Percentiles rank a stretch among this genome's conserved stretches.
phyloP scores from a whole-genome alignment of 2,329 filamentous ascomycete genomes.

The Nigrospora oryzae region DNA sequence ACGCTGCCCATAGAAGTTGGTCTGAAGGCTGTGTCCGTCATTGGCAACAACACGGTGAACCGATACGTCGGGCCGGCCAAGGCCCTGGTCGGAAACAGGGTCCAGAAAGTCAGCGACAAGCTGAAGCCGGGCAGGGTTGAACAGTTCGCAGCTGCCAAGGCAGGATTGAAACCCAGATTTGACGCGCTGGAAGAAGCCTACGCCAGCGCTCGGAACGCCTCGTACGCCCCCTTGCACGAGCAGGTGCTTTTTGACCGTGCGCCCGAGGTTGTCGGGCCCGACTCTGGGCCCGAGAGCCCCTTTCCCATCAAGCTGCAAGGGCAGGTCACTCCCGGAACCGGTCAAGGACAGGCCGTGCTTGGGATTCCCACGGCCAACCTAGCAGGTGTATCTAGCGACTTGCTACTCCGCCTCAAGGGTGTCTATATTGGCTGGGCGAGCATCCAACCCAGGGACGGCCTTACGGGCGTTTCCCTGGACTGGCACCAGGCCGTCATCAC shows the following conservation, averaged over 20 bases:
- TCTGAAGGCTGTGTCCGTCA: slow-evolving; percentile 44
- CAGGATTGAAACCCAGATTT: slow-evolving; percentile 21
- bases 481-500: slow-evolving; percentile 56
- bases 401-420: slow-evolving; percentile 46
- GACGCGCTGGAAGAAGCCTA: slow-evolving; percentile 26
- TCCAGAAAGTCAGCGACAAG: slow-evolving; percentile 25
- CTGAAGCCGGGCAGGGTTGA: slow-evolving; percentile 24
- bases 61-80: slow-evolving; percentile 33
- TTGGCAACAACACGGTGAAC: slow-evolving; percentile 35
- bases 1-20: slow-evolving; percentile 61
- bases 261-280: slow-evolving; percentile 32
- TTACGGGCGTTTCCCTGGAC: slow-evolving; percentile 24
- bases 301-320: slow-evolving; percentile 46
- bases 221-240: slow-evolving; percentile 25
- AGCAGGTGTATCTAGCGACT: slow-evolving; percentile 37
- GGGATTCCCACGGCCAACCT: slow-evolving; percentile 48
- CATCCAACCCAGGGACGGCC: slow-evolving; percentile 24
- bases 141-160: slow-evolving; percentile 26
- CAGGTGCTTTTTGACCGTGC: slow-evolving; percentile 22
- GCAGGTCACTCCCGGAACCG: slow-evolving; percentile 35
- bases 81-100: slow-evolving; percentile 29
- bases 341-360: slow-evolving; percentile 26
- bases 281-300: slow-evolving; percentile 41
- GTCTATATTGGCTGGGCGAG: slow-evolving; percentile 59
- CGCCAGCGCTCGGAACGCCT: slow-evolving; percentile 19